Evolutionary conservation across 345 rosid species (phyloP).

Genomic region (Eucalyptus dawsonii): DNA sequence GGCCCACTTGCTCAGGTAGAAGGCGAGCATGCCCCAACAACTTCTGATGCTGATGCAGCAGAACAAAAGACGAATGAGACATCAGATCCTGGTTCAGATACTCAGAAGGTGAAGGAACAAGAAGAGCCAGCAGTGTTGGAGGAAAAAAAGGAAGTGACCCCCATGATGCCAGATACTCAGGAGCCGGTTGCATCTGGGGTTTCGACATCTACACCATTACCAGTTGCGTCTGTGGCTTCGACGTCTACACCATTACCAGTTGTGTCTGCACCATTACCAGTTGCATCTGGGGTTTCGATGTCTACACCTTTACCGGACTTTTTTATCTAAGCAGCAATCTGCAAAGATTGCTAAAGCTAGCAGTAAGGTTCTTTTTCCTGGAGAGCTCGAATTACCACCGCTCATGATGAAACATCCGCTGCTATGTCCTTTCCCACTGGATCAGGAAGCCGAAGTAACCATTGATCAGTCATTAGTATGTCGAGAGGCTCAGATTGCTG

Average conservation of each 20-base stretch:
- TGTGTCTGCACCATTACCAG: not conserved
- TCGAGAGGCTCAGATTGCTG: not conserved
- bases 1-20: slow-evolving; percentile 15
- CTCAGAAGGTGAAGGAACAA: slow-evolving; percentile 2
- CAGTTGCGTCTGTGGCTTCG: not conserved
- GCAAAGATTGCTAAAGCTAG: not conserved
- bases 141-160: not conserved
- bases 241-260: not conserved
- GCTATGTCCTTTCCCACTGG: not conserved
- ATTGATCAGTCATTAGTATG: not conserved
- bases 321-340: not conserved
- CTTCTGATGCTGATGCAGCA: not conserved
- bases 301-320: not conserved
- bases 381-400: not conserved
- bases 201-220: not conserved
- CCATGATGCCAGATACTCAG: not conserved
- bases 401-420: not conserved
- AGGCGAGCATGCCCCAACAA: not conserved
- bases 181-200: not conserved
- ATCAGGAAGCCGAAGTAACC: not conserved
- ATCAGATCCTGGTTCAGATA: slow-evolving; percentile 8
- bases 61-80: not conserved
- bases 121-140: not conserved
- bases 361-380: not conserved
- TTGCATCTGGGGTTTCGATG: not conserved